Evolutionary conservation across 179 eudicot species (phyloP).

Genomic region (Carnegiea gigantea): DNA sequence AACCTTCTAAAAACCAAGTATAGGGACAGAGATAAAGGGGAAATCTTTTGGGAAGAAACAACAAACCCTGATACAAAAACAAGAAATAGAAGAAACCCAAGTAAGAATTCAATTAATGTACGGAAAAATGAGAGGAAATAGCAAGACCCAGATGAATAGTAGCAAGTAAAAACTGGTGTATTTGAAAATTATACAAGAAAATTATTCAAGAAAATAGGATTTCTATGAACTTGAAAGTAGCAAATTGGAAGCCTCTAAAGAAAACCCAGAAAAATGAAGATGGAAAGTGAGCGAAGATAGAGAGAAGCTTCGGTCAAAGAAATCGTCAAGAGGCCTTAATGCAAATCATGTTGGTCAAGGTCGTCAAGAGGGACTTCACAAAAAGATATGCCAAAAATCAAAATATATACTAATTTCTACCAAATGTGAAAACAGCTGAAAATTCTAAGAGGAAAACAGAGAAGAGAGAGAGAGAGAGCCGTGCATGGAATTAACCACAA

Average conservation of each 20-base stretch:
- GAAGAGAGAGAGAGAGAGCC: neutral
- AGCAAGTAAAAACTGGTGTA: neutral
- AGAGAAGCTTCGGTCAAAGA: neutral
- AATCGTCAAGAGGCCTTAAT: neutral
- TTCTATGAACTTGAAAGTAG: neutral
- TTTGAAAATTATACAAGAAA: neutral
- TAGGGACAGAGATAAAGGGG: neutral
- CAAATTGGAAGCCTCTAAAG: slow-evolving; percentile 1
- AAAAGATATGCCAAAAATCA: neutral
- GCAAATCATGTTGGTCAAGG: neutral
- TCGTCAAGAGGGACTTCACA: neutral
- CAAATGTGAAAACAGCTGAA: neutral
- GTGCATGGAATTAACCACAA: neutral
- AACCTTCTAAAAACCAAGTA: slow-evolving; percentile 2
- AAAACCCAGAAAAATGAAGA: neutral
- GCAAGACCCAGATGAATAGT: neutral
- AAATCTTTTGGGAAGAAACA: neutral
- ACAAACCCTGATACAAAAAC: slow-evolving; percentile 16
- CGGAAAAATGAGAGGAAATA: neutral
- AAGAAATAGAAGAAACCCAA: neutral
- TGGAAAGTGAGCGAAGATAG: neutral
- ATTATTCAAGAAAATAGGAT: neutral
- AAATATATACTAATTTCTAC: neutral
- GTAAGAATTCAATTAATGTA: neutral
- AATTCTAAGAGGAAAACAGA: neutral